Percentiles rank a stretch among this genome's conserved stretches.
phyloP scores from a whole-genome alignment of 2,329 filamentous ascomycete genomes.

The Colletotrichum salicis region DNA sequence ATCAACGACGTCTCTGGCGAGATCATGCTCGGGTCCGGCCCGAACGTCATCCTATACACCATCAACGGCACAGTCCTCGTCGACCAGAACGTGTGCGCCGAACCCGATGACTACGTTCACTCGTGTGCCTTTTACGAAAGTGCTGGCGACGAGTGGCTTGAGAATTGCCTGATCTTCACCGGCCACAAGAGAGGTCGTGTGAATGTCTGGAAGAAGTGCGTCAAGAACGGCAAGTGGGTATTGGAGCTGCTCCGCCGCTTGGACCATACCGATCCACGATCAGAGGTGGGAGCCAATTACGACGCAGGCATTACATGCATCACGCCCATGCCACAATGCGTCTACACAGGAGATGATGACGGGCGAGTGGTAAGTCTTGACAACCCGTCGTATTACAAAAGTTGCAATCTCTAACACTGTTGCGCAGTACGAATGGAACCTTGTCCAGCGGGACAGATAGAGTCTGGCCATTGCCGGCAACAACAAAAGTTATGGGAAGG shows the following conservation, averaged over 20 bases:
- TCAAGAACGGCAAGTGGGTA: constrained; percentile 73
- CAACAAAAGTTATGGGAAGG: not conserved
- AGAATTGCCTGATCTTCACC: constrained; percentile 86
- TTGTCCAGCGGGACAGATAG: constrained; percentile 68
- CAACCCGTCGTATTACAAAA: accelerated
- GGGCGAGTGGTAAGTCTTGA: constrained; percentile 78
- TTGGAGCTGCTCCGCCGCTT: constrained; percentile 83
- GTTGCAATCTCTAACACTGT: constrained; percentile 19
- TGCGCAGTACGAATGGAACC: constrained; percentile 71
- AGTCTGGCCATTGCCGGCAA: constrained; percentile 43
- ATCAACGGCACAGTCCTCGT: constrained; percentile 87
- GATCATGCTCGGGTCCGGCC: constrained; percentile 84
- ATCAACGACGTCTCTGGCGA: constrained; percentile 94
- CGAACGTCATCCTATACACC: constrained; percentile 81
- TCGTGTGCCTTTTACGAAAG: constrained; percentile 95
- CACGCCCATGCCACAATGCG: constrained; percentile 80
- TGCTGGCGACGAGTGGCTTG: constrained; percentile 88
- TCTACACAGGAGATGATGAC: constrained; percentile 95
- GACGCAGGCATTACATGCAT: constrained; percentile 86
- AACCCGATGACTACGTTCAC: constrained; percentile 79
- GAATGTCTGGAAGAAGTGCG: constrained; percentile 76
- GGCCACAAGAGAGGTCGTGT: constrained; percentile 87
- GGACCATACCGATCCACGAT: constrained; percentile 79
- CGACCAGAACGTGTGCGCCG: constrained; percentile 80
- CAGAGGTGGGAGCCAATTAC: constrained; percentile 66